phyloP scores from a whole-genome alignment of 2,329 filamentous ascomycete species.

The Fusarium zealandicum region DNA sequence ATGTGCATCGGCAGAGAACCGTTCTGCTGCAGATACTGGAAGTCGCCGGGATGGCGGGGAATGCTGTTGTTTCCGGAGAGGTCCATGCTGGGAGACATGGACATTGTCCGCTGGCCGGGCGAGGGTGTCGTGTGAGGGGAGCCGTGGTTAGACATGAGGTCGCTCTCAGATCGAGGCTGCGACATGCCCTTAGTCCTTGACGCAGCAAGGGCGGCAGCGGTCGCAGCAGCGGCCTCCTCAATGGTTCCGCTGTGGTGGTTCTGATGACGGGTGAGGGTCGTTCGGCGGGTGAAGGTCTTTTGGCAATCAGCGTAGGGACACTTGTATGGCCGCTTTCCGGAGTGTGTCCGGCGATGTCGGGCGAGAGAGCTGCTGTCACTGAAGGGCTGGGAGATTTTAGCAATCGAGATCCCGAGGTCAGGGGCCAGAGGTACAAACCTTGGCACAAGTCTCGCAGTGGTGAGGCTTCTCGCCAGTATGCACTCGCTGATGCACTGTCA shows the following conservation, averaged over 20 bases:
- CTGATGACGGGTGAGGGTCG: constrained; percentile 92
- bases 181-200: constrained; percentile 51
- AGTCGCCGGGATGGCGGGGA: constrained; percentile 69
- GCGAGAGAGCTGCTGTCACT: constrained; percentile 95
- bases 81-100: constrained; percentile 80
- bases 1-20: constrained; percentile 85
- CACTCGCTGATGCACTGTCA: constrained; percentile 94
- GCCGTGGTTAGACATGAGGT: constrained; percentile 73
- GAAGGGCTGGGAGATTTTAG: constrained; percentile 72
- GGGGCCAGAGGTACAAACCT: constrained; percentile 64
- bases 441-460: constrained; percentile 95
- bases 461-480: constrained; percentile 99
- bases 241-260: constrained; percentile 96
- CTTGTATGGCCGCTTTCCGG: constrained; percentile 94
- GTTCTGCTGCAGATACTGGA: constrained; percentile 74
- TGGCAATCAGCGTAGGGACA: constrained; percentile 97
- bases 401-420: not conserved
- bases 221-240: constrained; percentile 89
- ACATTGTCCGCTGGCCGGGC: constrained; percentile 78
- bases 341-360: constrained; percentile 92
- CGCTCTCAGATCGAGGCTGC: constrained; percentile 71
- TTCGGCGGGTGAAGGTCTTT: constrained; percentile 96
- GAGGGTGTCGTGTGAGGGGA: constrained; percentile 84
- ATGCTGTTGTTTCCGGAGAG: constrained; percentile 73
- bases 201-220: constrained; percentile 80